Percentiles rank a stretch among this genome's conserved stretches.
Evolutionary conservation across 441 rosid genomes (phyloP).

Genomic region (Pelargonium fulgidum): DNA sequence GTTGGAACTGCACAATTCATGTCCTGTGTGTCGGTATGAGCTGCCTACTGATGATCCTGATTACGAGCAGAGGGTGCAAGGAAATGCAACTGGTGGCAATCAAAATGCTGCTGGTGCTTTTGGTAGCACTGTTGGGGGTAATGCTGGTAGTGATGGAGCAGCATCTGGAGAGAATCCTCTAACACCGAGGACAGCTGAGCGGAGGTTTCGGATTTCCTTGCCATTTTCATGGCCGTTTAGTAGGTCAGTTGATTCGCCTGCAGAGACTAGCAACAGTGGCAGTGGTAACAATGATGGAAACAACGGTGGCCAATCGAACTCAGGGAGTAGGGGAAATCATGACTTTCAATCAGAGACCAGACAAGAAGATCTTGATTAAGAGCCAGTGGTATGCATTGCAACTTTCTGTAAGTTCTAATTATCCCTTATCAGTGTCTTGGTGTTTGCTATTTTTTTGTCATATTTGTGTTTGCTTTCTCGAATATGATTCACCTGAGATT

Average conservation of each 20-base stretch:
- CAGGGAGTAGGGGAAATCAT: conserved; percentile 20
- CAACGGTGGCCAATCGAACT: conserved; percentile 26
- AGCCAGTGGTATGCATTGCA: conserved; percentile 16
- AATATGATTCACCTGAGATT: neutral
- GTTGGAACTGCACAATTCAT: conserved; percentile 54
- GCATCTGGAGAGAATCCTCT: conserved; percentile 21
- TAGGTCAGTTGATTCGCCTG: conserved; percentile 22
- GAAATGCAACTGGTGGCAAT: neutral
- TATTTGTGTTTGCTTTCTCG: neutral
- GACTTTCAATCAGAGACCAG: conserved; percentile 24
- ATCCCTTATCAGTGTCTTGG: neutral
- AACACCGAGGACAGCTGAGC: conserved; percentile 26
- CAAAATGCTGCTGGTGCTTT: neutral
- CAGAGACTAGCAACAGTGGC: conserved; percentile 29
- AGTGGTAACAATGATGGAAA: conserved; percentile 21
- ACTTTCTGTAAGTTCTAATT: neutral
- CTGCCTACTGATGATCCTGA: conserved; percentile 56
- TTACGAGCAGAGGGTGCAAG: conserved; percentile 31
- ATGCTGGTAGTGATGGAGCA: neutral
- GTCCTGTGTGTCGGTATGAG: conserved; percentile 59
- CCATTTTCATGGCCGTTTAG: conserved; percentile 38
- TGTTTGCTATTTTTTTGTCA: neutral
- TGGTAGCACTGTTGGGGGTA: conserved; percentile 6
- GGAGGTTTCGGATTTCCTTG: conserved; percentile 49
- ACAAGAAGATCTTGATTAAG: conserved; percentile 49